A percentile compares a stretch with the other conserved stretches of the same genome.
phyloP scores from a whole-genome alignment of 176 grass and related monocot species.

The Carex parvula region DNA sequence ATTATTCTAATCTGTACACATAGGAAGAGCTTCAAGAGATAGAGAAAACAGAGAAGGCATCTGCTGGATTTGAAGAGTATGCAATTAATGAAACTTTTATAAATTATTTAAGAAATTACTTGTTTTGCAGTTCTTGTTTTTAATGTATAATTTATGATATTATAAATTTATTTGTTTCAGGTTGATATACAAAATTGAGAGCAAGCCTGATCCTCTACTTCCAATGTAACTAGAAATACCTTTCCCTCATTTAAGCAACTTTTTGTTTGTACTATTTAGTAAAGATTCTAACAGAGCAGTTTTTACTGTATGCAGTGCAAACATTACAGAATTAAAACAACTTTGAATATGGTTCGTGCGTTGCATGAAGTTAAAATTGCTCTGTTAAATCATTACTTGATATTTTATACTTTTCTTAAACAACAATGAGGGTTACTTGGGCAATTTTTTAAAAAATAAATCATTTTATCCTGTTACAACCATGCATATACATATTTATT shows the following conservation, averaged over 20 bases:
- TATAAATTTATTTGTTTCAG: slow-evolving; percentile 32
- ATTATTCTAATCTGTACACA: not conserved
- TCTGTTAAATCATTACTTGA: no score
- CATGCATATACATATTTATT: not conserved
- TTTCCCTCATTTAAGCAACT: no score
- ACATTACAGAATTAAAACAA: no score
- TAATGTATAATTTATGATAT: slow-evolving; percentile 6
- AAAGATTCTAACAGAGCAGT: no score
- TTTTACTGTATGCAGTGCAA: no score
- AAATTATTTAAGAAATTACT: no score
- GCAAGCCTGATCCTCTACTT: slow-evolving; percentile 69
- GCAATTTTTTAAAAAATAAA: no score
- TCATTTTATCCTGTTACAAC: no score
- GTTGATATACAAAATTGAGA: slow-evolving; percentile 49
- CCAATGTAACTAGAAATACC: slow-evolving; percentile 87
- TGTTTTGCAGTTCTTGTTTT: not conserved
- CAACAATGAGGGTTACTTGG: not conserved
- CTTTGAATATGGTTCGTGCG: no score
- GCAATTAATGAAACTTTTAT: not conserved
- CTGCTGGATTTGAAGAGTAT: slow-evolving; percentile 62
- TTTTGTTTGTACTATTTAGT: no score
- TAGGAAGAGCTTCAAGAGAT: slow-evolving; percentile 78
- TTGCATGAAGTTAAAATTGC: no score
- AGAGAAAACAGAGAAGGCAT: slow-evolving; percentile 61
- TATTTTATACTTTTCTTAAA: no score